A percentile compares a stretch with the other conserved stretches of the same genome.
Evolutionary conservation across 2,329 filamentous ascomycete species (phyloP).

Genomic region (Dothideomycetes sp.): DNA sequence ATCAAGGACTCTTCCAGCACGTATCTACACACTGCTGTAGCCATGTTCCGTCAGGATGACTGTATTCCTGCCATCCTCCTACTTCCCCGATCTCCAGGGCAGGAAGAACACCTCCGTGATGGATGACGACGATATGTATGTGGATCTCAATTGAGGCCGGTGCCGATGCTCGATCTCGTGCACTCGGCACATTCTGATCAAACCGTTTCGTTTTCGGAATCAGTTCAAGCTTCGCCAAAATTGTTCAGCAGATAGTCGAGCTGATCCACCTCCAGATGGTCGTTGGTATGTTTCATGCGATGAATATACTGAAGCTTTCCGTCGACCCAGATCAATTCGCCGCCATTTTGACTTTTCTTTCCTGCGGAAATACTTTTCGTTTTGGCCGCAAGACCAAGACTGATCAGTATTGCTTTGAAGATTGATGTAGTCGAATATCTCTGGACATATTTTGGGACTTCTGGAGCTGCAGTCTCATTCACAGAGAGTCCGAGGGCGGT

Average conservation of each 20-base stretch:
- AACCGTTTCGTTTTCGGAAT: background rate
- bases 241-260: slow-evolving; percentile 14
- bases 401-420: background rate
- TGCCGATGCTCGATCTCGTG: too few relatives aligned
- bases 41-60: too few relatives aligned
- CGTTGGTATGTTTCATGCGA: slow-evolving; percentile 27
- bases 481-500: slow-evolving; percentile 23
- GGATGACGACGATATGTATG: too few relatives aligned
- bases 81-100: too few relatives aligned
- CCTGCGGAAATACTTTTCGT: background rate
- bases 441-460: slow-evolving; percentile 22
- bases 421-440: slow-evolving; percentile 15
- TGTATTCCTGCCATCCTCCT: too few relatives aligned
- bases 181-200: too few relatives aligned
- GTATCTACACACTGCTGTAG: too few relatives aligned
- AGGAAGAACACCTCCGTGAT: too few relatives aligned
- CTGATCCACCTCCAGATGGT: slow-evolving; percentile 27
- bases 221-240: background rate
- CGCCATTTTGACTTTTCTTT: slow-evolving; percentile 27
- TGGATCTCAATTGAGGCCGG: too few relatives aligned
- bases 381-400: background rate
- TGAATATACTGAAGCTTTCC: slow-evolving; percentile 27
- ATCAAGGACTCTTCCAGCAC: too few relatives aligned
- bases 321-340: slow-evolving; percentile 30
- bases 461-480: slow-evolving; percentile 19